A percentile compares a stretch with the other conserved stretches of the same genome.
Evolutionary conservation across 176 grass and related monocot genomes (phyloP).

Genomic region (Alloteropsis semialata): DNA sequence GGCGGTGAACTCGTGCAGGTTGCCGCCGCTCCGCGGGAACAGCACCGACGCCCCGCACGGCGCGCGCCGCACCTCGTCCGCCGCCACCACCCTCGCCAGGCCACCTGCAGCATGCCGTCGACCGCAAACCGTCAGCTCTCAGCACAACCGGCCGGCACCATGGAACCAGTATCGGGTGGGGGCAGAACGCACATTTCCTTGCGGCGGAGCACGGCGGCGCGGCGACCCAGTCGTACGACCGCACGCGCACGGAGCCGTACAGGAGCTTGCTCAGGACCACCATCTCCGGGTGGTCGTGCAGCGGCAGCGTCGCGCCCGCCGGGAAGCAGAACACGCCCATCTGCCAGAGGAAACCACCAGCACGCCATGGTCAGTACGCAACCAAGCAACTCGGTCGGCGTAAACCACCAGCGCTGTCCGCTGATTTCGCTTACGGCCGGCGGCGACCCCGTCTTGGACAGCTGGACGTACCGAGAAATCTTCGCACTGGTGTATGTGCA

Average conservation of each 20-base stretch:
- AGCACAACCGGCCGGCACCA: too few species aligned
- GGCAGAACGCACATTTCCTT: slow-evolving; percentile 41
- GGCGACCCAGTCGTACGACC: slow-evolving; percentile 72
- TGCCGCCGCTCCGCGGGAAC: slow-evolving; percentile 80
- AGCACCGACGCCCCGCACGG: slow-evolving; percentile 61
- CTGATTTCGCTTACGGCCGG: not conserved
- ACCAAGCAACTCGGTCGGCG: not conserved
- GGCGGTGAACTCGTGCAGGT: slow-evolving; percentile 80
- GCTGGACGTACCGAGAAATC: slow-evolving; percentile 88
- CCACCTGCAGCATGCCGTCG: too few species aligned
- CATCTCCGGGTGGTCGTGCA: slow-evolving; percentile 91
- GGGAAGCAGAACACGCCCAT: slow-evolving; percentile 92
- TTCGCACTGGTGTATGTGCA: slow-evolving; percentile 67
- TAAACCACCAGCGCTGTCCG: not conserved
- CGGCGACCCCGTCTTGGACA: too few species aligned
- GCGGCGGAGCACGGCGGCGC: slow-evolving; percentile 1
- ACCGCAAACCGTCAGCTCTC: too few species aligned
- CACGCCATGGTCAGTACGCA: not conserved
- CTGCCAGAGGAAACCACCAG: slow-evolving; percentile 10
- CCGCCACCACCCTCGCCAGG: slow-evolving; percentile 62
- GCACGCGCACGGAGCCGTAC: slow-evolving; percentile 51
- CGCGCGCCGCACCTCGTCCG: slow-evolving; percentile 43
- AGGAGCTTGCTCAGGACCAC: slow-evolving; percentile 78
- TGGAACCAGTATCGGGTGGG: too few species aligned
- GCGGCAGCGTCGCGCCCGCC: slow-evolving; percentile 66